Evolutionary conservation across 1,284 basidiomycete species (phyloP).

Genomic region (Cutaneotrichosporon sp.): DNA sequence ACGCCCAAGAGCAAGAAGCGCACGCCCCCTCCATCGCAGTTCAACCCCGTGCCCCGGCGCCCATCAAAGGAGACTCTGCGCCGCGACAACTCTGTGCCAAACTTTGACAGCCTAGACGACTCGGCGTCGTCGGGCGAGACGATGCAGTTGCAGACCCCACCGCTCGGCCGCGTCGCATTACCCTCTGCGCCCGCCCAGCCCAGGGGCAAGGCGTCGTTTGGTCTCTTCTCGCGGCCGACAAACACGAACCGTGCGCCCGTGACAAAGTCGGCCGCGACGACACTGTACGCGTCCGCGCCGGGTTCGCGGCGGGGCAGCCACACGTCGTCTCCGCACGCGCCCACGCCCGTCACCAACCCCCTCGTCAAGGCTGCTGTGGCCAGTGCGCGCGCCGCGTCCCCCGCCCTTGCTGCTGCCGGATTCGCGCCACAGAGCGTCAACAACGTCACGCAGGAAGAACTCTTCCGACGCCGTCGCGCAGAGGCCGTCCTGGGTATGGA

Average conservation of each 20-base stretch:
- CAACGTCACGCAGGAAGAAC: constrained; percentile 67
- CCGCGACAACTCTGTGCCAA: constrained; percentile 32
- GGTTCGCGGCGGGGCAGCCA: not conserved
- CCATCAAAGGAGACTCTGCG: constrained; percentile 37
- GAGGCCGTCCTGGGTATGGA: constrained; percentile 48
- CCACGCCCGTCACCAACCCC: constrained; percentile 14
- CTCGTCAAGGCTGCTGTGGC: constrained; percentile 40
- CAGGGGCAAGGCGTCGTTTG: constrained; percentile 36
- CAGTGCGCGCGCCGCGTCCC: constrained; percentile 32
- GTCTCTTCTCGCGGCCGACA: constrained; percentile 28
- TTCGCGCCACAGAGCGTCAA: constrained; percentile 51
- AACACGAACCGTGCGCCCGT: not conserved
- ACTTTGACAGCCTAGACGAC: constrained; percentile 40
- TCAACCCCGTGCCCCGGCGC: constrained; percentile 36
- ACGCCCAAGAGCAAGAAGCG: constrained; percentile 48
- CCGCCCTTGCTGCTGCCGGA: constrained; percentile 37
- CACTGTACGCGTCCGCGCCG: constrained; percentile 9
- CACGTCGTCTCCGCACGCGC: constrained; percentile 4
- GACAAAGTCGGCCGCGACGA: constrained; percentile 4
- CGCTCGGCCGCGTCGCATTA: constrained; percentile 19
- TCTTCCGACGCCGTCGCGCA: constrained; percentile 65
- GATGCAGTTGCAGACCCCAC: constrained; percentile 4
- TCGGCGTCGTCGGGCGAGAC: constrained; percentile 37
- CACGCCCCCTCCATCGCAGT: constrained; percentile 45
- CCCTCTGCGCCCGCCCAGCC: constrained; percentile 12